Conservation (phyloP, 2,329 filamentous ascomycete genomes). For the Aspergillus udagawae region DNA sequence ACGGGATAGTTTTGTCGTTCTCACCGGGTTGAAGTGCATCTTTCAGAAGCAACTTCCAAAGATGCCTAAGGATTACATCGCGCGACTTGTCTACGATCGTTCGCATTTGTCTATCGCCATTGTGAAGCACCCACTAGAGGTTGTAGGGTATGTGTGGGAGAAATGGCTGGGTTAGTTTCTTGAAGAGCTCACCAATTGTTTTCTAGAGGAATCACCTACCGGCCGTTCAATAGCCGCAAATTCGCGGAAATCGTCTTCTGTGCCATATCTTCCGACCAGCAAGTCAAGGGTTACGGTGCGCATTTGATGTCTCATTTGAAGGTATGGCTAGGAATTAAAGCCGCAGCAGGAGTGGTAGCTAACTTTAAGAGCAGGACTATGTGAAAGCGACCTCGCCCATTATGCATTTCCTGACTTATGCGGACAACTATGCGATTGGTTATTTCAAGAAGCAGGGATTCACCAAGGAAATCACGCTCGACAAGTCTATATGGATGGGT, state of each 20-base stretch:
- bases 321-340: constrained; percentile 34
- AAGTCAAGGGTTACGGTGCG: constrained; percentile 97
- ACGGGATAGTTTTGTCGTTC: constrained; percentile 83
- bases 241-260: constrained; percentile 99
- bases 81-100: constrained; percentile 92
- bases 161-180: background rate
- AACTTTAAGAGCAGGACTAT: constrained; percentile 58
- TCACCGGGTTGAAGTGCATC: constrained; percentile 94
- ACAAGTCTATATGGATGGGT: constrained; percentile 92
- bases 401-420: constrained; percentile 98
- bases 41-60: constrained; percentile 98
- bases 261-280: constrained; percentile 94
- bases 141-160: constrained; percentile 57
- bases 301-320: constrained; percentile 98
- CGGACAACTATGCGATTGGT: constrained; percentile 97
- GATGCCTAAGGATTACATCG: constrained; percentile 99
- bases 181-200: constrained; percentile 12
- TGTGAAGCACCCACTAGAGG: constrained; percentile 91
- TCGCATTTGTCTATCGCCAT: constrained; percentile 96
- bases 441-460: constrained; percentile 99
- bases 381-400: constrained; percentile 95
- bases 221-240: constrained; percentile 83
- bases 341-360: constrained; percentile 1
- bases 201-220: constrained; percentile 84
- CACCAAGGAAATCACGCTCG: constrained; percentile 94